phyloP scores from a whole-genome alignment of 305 asterid genomes.

The Fraxinus latifolia region DNA sequence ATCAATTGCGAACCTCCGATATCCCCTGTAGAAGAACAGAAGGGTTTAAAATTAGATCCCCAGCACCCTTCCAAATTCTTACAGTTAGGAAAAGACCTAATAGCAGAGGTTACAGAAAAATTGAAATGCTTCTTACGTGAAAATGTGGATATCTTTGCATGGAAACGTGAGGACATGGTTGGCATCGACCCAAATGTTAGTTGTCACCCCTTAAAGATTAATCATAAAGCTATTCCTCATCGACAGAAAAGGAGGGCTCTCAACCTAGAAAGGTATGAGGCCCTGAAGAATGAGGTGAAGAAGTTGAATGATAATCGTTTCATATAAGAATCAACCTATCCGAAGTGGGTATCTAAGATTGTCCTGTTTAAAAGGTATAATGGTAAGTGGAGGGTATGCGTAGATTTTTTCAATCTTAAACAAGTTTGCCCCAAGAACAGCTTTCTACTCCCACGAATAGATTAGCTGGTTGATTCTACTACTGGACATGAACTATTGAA shows the following conservation, averaged over 20 bases:
- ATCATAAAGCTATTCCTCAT: background rate
- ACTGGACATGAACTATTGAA: background rate
- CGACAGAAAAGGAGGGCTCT: background rate
- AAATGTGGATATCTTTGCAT: background rate
- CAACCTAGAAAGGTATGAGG: background rate
- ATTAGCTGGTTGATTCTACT: background rate
- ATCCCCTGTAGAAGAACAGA: background rate
- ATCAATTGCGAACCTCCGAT: background rate
- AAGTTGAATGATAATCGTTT: background rate
- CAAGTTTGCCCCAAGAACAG: background rate
- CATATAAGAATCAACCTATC: background rate
- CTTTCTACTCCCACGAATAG: background rate
- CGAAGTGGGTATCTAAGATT: background rate
- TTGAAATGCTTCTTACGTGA: background rate
- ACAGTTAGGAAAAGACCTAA: background rate
- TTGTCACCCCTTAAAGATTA: background rate
- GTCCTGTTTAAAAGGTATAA: background rate
- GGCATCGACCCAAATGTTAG: background rate
- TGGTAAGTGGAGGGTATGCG: background rate
- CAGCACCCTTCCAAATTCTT: background rate
- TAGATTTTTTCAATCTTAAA: background rate
- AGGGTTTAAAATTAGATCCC: background rate
- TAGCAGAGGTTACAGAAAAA: background rate
- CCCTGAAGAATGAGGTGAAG: background rate
- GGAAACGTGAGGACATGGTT: background rate